Percentiles rank a stretch among this genome's conserved stretches.
These are phyloP conservation scores for Akanthomyces lecanii DNA, from an alignment of 2,329 filamentous ascomycete species.

Conservation along the genomic window DNA sequence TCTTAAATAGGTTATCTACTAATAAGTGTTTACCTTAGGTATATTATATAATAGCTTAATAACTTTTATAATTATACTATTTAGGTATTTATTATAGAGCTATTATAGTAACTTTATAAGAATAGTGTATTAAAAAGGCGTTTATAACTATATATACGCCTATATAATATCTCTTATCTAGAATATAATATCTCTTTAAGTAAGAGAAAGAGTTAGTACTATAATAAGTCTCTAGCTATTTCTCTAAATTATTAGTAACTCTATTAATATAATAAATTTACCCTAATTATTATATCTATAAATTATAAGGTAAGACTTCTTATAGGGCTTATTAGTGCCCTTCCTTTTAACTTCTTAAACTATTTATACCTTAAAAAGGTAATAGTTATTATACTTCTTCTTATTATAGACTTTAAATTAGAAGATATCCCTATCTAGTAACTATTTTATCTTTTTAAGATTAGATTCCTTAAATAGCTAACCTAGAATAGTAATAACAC, in stretches of 20 bases:
- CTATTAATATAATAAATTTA: background rate
- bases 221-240: background rate
- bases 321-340: background rate
- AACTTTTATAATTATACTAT: background rate
- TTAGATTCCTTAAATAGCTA: background rate
- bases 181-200: background rate
- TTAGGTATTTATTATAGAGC: background rate
- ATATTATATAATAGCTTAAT: background rate
- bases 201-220: background rate
- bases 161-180: slow-evolving; percentile 1
- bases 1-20: background rate
- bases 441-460: background rate
- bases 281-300: background rate
- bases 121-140: background rate
- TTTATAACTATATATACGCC: background rate
- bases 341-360: background rate
- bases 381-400: background rate
- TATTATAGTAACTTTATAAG: too few species aligned
- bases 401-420: background rate
- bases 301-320: background rate
- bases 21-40: background rate
- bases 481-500: background rate
- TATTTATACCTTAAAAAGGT: background rate
- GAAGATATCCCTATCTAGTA: background rate
- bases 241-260: background rate